Conservation (phyloP, 1,284 basidiomycete genomes). For the Taiwanofungus camphoratus region DNA sequence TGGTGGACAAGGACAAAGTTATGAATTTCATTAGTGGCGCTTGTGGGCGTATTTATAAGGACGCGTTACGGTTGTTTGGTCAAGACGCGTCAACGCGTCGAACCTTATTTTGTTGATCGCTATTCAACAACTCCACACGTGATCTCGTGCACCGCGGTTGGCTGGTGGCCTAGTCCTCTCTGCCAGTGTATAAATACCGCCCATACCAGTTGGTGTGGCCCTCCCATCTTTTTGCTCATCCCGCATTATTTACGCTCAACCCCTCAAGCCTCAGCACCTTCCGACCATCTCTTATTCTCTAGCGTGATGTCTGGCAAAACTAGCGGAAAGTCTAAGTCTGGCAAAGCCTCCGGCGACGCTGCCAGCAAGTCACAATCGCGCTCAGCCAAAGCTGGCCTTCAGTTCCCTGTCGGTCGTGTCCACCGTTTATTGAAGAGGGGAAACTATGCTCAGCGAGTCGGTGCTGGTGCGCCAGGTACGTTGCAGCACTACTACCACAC, state of each 20-base stretch:
- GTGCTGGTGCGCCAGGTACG: constrained; percentile 75
- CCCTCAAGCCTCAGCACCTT: constrained; percentile 6
- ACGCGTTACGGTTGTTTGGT: constrained; percentile 30
- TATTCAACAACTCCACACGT: constrained; percentile 20
- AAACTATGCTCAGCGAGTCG: constrained; percentile 80
- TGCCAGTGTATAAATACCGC: constrained; percentile 17
- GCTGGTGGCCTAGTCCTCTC: constrained; percentile 9
- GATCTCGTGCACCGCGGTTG: constrained; percentile 8
- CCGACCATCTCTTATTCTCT: constrained; percentile 11
- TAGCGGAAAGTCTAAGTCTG: constrained; percentile 57
- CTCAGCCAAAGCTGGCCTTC: constrained; percentile 78
- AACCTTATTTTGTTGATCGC: constrained; percentile 28
- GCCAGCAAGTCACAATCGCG: constrained; percentile 61
- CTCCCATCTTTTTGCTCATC: constrained; percentile 11
- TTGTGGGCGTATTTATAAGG: constrained; percentile 23
- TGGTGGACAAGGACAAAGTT: constrained; percentile 11
- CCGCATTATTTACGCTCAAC: constrained; percentile 4
- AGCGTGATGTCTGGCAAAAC: constrained; percentile 51
- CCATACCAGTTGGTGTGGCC: constrained; percentile 2
- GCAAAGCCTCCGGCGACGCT: constrained; percentile 46
- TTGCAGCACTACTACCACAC: too few species aligned
- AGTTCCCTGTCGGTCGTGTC: constrained; percentile 90
- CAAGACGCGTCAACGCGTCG: constrained; percentile 23
- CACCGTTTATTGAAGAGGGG: constrained; percentile 87
- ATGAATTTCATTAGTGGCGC: constrained; percentile 12